Evolutionary conservation across 202 grass and related monocot species (phyloP).

Genomic region (Saccharum hybrid): DNA sequence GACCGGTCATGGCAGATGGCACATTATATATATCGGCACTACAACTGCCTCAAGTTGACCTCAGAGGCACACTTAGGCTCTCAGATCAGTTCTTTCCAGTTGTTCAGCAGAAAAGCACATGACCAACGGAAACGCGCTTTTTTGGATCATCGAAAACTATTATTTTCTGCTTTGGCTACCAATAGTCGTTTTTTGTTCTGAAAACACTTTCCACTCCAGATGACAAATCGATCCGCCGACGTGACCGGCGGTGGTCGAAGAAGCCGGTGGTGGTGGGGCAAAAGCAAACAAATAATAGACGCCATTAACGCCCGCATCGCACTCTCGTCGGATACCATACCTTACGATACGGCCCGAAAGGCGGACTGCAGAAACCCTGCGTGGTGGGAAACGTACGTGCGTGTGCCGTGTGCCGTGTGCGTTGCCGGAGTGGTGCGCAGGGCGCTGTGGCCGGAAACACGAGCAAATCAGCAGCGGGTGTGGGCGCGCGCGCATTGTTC

Average conservation of each 20-base stretch:
- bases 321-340: neutral
- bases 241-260: no score
- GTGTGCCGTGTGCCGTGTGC: no score
- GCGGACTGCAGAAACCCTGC: neutral
- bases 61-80: neutral
- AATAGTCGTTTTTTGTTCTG: neutral
- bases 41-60: neutral
- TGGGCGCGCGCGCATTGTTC: no score
- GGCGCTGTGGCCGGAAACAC: no score
- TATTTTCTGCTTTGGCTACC: neutral
- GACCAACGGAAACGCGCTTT: neutral
- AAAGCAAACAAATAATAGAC: neutral
- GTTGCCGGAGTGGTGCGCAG: no score
- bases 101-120: neutral
- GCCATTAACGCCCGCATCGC: neutral
- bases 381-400: no score
- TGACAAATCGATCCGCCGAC: neutral
- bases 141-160: neutral
- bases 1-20: neutral
- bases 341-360: neutral
- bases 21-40: neutral
- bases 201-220: neutral
- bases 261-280: neutral
- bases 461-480: no score
- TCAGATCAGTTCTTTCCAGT: neutral